These are phyloP conservation scores for Pleurotus giganteus DNA, from an alignment of 768 basidiomycete species.

Conservation along the genomic window DNA sequence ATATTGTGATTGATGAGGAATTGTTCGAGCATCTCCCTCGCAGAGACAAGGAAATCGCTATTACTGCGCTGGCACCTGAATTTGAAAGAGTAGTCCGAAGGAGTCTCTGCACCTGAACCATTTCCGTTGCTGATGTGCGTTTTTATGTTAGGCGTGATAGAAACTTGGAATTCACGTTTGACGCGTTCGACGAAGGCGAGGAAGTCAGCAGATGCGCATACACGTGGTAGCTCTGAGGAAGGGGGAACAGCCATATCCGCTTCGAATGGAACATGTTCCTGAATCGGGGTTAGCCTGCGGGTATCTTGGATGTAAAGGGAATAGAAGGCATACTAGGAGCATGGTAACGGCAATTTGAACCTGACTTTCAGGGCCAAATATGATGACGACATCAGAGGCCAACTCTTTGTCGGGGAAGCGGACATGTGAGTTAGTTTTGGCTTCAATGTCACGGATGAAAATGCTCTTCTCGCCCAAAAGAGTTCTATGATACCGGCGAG, in stretches of 20 bases:
- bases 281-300: constrained; percentile 12
- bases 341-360: constrained; percentile 96
- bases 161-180: constrained; percentile 92
- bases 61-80: constrained; percentile 95
- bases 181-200: constrained; percentile 82
- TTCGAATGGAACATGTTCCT: constrained; percentile 97
- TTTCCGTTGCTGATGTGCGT: constrained; percentile 43
- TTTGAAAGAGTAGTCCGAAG: constrained; percentile 86
- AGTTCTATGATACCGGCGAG: constrained; percentile 92
- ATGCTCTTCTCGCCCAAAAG: constrained; percentile 95
- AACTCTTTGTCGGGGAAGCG: constrained; percentile 92
- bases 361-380: constrained; percentile 96
- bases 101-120: constrained; percentile 46
- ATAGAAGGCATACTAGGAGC: constrained; percentile 70
- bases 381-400: constrained; percentile 92
- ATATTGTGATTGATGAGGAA: constrained; percentile 84
- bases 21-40: constrained; percentile 90
- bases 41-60: constrained; percentile 87
- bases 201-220: constrained; percentile 82
- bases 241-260: constrained; percentile 92
- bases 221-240: constrained; percentile 70
- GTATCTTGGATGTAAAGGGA: neutral
- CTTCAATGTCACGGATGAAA: constrained; percentile 96
- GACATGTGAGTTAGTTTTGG: constrained; percentile 92
- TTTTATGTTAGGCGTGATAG: constrained; percentile 81